Conservation (phyloP, 2,329 filamentous ascomycete genomes). For the Aciculosporium take region DNA sequence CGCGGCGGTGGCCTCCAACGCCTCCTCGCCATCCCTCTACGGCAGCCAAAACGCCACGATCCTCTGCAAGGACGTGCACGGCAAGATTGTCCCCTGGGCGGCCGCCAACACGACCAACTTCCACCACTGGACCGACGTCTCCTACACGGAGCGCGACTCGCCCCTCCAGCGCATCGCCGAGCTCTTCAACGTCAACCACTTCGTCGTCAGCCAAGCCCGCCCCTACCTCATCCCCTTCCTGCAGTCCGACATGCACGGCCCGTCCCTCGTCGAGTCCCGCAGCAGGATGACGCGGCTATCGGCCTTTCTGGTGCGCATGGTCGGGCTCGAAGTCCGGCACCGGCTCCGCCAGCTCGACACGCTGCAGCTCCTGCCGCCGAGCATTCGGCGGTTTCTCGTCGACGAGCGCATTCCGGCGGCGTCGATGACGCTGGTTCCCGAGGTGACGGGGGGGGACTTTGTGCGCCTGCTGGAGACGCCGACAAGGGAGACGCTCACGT, state of each 20-base stretch:
- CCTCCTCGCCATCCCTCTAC: conserved; percentile 49
- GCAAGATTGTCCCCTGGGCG: conserved; percentile 61
- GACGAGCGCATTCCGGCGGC: conserved; percentile 71
- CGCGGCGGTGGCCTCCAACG: conserved; percentile 63
- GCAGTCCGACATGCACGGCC: conserved; percentile 65
- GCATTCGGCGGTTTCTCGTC: conserved; percentile 61
- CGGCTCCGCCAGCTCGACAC: conserved; percentile 69
- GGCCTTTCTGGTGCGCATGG: conserved; percentile 48
- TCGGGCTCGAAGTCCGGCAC: conserved; percentile 66
- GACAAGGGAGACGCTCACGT: conserved; percentile 57
- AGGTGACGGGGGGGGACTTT: conserved; percentile 61
- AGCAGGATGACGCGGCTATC: conserved; percentile 43
- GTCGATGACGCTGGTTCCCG: conserved; percentile 68
- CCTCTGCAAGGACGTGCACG: conserved; percentile 63
- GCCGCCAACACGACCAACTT: conserved; percentile 47
- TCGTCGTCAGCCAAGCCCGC: conserved; percentile 82
- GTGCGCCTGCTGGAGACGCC: conserved; percentile 69
- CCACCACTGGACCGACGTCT: conserved; percentile 52
- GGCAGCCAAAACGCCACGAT: conserved; percentile 49
- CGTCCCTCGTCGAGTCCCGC: conserved; percentile 45
- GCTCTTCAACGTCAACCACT: conserved; percentile 88
- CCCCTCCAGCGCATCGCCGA: conserved; percentile 60
- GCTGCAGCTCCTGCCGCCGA: conserved; percentile 54
- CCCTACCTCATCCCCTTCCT: conserved; percentile 83
- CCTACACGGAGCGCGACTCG: conserved; percentile 50